Base-by-base conservation (phyloP, 2,329 filamentous ascomycete species). In the Trichoderma simmonsii region DNA sequence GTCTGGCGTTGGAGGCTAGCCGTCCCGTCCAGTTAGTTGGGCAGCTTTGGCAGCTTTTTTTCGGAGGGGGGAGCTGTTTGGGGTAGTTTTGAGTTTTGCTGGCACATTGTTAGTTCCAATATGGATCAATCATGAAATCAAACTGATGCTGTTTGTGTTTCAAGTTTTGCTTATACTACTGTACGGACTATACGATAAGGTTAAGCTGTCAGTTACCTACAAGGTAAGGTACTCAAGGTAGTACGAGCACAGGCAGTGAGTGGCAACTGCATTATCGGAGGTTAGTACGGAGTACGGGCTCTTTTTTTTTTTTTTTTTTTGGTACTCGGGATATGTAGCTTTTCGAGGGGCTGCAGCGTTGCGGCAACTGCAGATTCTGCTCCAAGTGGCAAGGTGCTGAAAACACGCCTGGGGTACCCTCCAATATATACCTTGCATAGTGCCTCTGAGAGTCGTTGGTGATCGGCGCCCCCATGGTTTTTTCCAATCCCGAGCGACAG, bases 391-490 rank as follows among this genome's bases (percentile, higher is more conserved):
- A 51, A 51, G 43, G 43, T 51, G 43, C 43, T 51, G 43, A 51
- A 51, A 51, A 51, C 43, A 51, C 4, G 43, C 43, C 43, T n/a
- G n/a, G 43, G 43, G 43, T 51, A 51, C 43, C 32, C 43, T 48
- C 21, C 26, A 32, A 68, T 57, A 68, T 32, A 57, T 34, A 48
- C 65, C 34, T 57, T 30, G 51, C 64, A 67, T 57, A 48, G 24
- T 24, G 28, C 32, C 51, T n/a, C 24, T 24, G 60, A 51, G 43
- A 51, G n/a, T 30, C 64, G 39, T 67, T 59, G 64, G 54, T 61
- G 36, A 70, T 70, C 57, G 56, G 67, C 68, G 32, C 39, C 30
- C 68, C 68, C 39, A 63, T 64, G 68, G 57, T 21, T 39, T 68
- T 70, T 64, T 65, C 18, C n/a, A 32, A 28, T 15, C n/a, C n/a